Evolutionary conservation across 164 flowering plant species (phyloP).

Genomic region (Chloranthus sessilifolius): DNA sequence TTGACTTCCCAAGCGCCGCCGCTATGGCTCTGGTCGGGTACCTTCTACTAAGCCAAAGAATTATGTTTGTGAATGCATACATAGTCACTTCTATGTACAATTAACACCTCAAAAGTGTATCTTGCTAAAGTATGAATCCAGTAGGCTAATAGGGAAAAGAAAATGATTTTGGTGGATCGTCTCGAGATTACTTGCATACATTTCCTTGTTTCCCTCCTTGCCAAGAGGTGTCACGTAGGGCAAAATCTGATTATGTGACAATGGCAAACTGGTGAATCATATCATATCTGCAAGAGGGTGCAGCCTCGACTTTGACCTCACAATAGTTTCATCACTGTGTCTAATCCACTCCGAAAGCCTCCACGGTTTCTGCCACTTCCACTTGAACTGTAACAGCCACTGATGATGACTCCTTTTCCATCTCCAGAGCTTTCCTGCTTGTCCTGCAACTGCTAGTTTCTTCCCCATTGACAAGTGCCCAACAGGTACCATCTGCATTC

Average conservation of each 20-base stretch:
- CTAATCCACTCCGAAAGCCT: conserved; percentile 93
- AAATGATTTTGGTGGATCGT: neutral
- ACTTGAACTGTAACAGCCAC: conserved; percentile 92
- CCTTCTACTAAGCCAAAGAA: neutral
- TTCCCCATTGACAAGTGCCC: conserved; percentile 68
- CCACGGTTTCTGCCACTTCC: conserved; percentile 99
- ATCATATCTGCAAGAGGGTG: conserved; percentile 46
- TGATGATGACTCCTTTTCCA: conserved; percentile 99
- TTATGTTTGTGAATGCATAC: no score
- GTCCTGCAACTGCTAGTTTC: conserved; percentile 61
- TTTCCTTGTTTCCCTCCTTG: conserved; percentile 18
- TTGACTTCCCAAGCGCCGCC: no score
- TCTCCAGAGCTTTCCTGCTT: conserved; percentile 89
- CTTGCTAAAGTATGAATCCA: neutral
- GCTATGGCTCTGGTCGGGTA: neutral
- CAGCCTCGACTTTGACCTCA: conserved; percentile 63
- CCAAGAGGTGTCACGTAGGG: conserved; percentile 22
- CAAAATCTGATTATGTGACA: conserved; percentile 24
- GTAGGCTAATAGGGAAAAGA: neutral
- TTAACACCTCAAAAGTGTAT: neutral
- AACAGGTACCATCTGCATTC: conserved; percentile 74
- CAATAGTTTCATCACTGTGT: conserved; percentile 88
- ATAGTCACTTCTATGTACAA: neutral
- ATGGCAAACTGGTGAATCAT: conserved; percentile 22
- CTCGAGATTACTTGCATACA: conserved; percentile 28